Evolutionary conservation across 2,329 filamentous ascomycete genomes (phyloP), one percentile per base, ranked within the genome.

Genomic region (Dactylellina drechsleri): DNA sequence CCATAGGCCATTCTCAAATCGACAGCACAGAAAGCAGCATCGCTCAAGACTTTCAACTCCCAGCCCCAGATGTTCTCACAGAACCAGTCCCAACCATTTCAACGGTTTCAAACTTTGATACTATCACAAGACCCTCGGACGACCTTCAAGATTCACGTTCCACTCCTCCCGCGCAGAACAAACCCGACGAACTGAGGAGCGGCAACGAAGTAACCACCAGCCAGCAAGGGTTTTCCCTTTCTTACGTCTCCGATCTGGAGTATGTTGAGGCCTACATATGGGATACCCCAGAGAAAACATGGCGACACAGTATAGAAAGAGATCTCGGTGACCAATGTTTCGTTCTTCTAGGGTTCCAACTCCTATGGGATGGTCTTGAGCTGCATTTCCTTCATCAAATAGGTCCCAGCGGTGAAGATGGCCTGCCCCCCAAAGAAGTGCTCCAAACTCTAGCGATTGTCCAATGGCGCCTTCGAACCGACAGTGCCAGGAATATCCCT

Each of bases 371-470:
- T 26, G 68, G 68, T 1, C 16, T 73, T 15, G 61, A 62, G 12
- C 18, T 73, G 5, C 16, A 18, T 4, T 16, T 73, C 12, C 26
- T 73, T 49, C 68, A 73, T 47, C 53, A 47, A 53, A 53, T 54
- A 8, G 43, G 36, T 2, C 60, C 60, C 2, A 23, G 20, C 23
- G 49, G 18, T 40, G 45, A 52, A 7, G 23, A 50, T 12, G 45
- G 31, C n/a, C 41, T 40, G 3, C n/a, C 31, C 12, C 13, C 59
- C n/a, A 56, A 31, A 36, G 10, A 26, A 26, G 18, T 45, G 43
- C 15, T 66, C 6, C 15, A 60, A 31, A 18, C 18, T 4, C 12
- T 73, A 23, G 68, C 53, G 0, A 57, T 20, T 1, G 43, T 73
- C 1, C 57, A 61, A 36, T 73, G 68, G 68, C 43, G 45, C 7